A percentile compares a stretch with the other conserved stretches of the same genome.
Evolutionary conservation across 768 basidiomycete species (phyloP).

Genomic region (Mycena floridula): DNA sequence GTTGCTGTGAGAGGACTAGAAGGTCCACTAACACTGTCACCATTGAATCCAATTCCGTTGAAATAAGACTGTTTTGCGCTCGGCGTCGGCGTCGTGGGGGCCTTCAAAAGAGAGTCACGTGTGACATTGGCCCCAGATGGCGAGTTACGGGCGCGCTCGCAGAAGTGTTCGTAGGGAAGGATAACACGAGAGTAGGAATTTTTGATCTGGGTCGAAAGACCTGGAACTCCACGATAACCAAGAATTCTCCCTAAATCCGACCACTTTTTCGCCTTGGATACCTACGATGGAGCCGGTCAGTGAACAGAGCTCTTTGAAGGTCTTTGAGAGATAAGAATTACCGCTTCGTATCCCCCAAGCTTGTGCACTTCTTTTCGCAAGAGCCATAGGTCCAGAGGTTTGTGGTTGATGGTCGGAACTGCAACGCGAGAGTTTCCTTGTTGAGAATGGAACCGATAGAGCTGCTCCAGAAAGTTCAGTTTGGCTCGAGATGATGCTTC

Average conservation of each 20-base stretch:
- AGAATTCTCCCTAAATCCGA: slow-evolving; percentile 75
- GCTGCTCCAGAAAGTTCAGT: slow-evolving; percentile 93
- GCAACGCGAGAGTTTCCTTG: slow-evolving; percentile 86
- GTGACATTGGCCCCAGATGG: slow-evolving; percentile 39
- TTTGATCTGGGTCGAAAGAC: slow-evolving; percentile 83
- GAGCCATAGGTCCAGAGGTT: slow-evolving; percentile 89
- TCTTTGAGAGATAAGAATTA: slow-evolving; percentile 39
- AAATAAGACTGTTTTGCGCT: slow-evolving; percentile 33
- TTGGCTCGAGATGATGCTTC: slow-evolving; percentile 96
- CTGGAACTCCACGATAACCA: slow-evolving; percentile 78
- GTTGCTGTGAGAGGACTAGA: slow-evolving; percentile 72
- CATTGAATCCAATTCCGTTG: slow-evolving; percentile 26
- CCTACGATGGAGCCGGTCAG: slow-evolving; percentile 37
- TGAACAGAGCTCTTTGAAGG: slow-evolving; percentile 2
- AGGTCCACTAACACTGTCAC: slow-evolving; percentile 52
- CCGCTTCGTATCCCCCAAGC: slow-evolving; percentile 82
- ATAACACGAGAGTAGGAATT: slow-evolving; percentile 88
- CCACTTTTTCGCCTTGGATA: slow-evolving; percentile 84
- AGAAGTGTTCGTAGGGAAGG: slow-evolving; percentile 93
- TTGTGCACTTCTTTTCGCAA: slow-evolving; percentile 88
- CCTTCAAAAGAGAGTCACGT: slow-evolving; percentile 10
- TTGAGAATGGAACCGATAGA: slow-evolving; percentile 95
- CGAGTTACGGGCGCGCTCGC: slow-evolving; percentile 65
- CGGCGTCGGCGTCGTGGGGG: slow-evolving; percentile 8
- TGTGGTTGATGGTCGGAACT: slow-evolving; percentile 92